Conservation (phyloP, 768 basidiomycete genomes). For the Mycena sanguinolenta region DNA sequence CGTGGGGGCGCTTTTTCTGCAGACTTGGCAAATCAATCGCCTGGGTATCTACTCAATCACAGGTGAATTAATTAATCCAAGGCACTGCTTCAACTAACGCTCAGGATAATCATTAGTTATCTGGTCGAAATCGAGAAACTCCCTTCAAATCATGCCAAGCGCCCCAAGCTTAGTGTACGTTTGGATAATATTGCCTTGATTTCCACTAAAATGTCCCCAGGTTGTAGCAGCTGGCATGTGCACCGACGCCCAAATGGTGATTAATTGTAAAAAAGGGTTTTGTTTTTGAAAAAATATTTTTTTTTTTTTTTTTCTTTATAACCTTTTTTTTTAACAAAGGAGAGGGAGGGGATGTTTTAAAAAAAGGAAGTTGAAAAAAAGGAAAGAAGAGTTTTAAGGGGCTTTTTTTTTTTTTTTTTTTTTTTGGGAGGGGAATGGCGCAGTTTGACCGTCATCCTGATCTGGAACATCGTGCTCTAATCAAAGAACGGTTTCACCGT, state of each 20-base stretch:
- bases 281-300: too few species aligned
- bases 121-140: slow-evolving; percentile 6
- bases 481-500: slow-evolving; percentile 3
- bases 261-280: too few species aligned
- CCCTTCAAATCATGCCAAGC: slow-evolving; percentile 3
- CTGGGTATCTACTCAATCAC: slow-evolving; percentile 6
- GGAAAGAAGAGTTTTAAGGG: too few species aligned
- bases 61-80: neutral
- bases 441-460: too few species aligned
- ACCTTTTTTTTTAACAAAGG: too few species aligned
- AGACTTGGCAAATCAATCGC: too few species aligned
- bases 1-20: too few species aligned
- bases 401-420: too few species aligned
- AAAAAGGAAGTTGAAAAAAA: too few species aligned
- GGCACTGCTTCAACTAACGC: neutral
- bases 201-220: neutral
- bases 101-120: neutral
- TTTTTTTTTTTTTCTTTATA: too few species aligned
- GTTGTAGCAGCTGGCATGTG: slow-evolving; percentile 13
- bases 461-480: neutral
- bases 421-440: too few species aligned
- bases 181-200: neutral
- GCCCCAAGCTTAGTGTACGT: slow-evolving; percentile 9
- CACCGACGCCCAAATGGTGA: slow-evolving; percentile 2
- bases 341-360: too few species aligned